A percentile compares a stretch with the other conserved stretches of the same genome.
Conservation (phyloP, 768 basidiomycete genomes). For the Auricularia sp. region DNA sequence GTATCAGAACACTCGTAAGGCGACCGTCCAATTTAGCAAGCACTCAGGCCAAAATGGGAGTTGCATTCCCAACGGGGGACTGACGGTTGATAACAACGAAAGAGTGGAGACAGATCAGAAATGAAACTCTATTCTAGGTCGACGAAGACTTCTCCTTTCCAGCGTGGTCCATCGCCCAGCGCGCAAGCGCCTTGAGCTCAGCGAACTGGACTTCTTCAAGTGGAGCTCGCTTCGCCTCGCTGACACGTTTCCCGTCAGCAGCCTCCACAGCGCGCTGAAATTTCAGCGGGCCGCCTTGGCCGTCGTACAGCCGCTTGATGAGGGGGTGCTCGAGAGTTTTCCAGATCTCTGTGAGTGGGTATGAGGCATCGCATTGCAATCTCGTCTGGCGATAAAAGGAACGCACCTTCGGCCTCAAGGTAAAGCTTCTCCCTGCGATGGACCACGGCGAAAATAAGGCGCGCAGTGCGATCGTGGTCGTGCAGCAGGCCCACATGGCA, state of each 20-base stretch:
- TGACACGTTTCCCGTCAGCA: background rate
- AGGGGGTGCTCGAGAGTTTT: background rate
- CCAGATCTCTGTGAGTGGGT: background rate
- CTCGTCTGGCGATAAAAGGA: background rate
- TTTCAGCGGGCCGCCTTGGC: background rate
- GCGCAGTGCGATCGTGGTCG: background rate
- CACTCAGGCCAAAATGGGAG: too few relatives aligned
- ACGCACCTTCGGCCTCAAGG: background rate
- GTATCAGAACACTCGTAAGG: too few relatives aligned
- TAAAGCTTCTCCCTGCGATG: background rate
- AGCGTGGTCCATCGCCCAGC: background rate
- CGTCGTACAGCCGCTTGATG: background rate
- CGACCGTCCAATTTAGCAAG: too few relatives aligned
- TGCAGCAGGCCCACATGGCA: background rate
- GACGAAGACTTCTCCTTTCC: background rate
- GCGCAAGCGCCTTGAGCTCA: background rate
- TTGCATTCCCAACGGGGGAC: too few relatives aligned
- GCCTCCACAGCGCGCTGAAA: background rate
- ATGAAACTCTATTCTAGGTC: background rate
- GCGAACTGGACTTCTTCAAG: background rate
- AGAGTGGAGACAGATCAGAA: background rate
- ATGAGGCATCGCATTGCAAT: background rate
- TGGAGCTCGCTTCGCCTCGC: background rate
- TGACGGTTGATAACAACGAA: background rate
- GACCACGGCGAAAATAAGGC: background rate